These are phyloP conservation scores for Scytalidium sp. DNA, from an alignment of 2,329 filamentous ascomycete genomes.

Conservation along the genomic window DNA sequence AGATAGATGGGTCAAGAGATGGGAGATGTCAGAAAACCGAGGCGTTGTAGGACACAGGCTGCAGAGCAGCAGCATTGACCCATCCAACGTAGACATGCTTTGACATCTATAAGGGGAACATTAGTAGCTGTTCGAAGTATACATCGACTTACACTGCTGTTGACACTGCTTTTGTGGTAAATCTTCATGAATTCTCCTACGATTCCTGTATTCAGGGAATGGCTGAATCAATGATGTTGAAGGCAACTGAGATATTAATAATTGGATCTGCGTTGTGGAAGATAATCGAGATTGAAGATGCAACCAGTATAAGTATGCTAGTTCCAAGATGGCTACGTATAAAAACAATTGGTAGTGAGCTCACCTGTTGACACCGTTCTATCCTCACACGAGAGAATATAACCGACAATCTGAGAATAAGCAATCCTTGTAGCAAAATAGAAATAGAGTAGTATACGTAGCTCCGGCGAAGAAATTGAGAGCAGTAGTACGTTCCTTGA, in stretches of 20 bases:
- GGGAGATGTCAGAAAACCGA: slow-evolving; percentile 84
- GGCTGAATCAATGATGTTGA: too few species aligned
- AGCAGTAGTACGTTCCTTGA: slow-evolving; percentile 1
- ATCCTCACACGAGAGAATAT: background rate
- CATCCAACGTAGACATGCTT: slow-evolving; percentile 10
- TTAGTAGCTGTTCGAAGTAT: too few species aligned
- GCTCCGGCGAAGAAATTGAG: background rate
- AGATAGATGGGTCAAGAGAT: slow-evolving; percentile 85
- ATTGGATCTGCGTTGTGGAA: too few species aligned
- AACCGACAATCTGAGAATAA: slow-evolving; percentile 15
- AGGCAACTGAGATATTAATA: too few species aligned
- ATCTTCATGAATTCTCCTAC: too few species aligned
- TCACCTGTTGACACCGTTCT: background rate
- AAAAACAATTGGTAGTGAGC: background rate
- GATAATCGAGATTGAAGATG: too few species aligned
- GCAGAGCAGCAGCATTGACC: slow-evolving; percentile 68
- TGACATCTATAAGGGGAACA: background rate
- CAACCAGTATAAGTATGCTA: background rate
- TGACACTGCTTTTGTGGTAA: too few species aligned
- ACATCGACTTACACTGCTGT: too few species aligned
- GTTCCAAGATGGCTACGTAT: background rate
- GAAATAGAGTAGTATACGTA: background rate
- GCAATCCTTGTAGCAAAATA: slow-evolving; percentile 20
- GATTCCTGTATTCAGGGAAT: too few species aligned
- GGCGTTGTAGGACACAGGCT: slow-evolving; percentile 78